Conservation (phyloP, 2,329 filamentous ascomycete genomes). For the Cladosporium sp. region DNA sequence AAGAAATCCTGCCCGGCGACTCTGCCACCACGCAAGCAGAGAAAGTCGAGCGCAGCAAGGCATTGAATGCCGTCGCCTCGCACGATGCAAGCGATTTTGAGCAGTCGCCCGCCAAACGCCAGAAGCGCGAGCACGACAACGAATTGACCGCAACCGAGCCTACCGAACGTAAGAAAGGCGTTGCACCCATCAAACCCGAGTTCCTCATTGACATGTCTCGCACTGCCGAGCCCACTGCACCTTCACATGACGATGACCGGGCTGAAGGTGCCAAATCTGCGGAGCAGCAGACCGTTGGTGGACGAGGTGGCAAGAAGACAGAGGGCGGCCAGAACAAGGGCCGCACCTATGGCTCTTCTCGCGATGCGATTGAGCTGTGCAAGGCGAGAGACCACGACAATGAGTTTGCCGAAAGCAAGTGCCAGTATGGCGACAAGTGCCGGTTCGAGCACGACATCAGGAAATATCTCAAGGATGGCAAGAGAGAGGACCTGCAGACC, state of each 20-base stretch:
- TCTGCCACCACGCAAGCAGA: constrained; percentile 38
- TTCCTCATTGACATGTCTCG: constrained; percentile 39
- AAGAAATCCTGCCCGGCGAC: constrained; percentile 32
- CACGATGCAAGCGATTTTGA: constrained; percentile 26
- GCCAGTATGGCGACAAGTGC: constrained; percentile 76
- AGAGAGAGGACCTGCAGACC: constrained; percentile 72
- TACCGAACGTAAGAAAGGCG: constrained; percentile 45
- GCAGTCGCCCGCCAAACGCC: constrained; percentile 34
- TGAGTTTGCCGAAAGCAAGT: constrained; percentile 76
- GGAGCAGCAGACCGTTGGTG: constrained; percentile 27
- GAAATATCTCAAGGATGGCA: constrained; percentile 77
- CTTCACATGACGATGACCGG: constrained; percentile 32
- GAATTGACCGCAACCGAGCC: constrained; percentile 27
- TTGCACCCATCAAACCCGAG: constrained; percentile 71
- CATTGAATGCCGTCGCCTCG: constrained; percentile 14
- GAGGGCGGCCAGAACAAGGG: constrained; percentile 76
- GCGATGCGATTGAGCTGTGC: constrained; percentile 74
- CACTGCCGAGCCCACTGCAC: constrained; percentile 13
- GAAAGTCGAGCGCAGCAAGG: constrained; percentile 35
- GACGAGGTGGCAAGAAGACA: constrained; percentile 45
- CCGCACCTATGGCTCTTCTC: constrained; percentile 74
- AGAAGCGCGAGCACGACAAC: constrained; percentile 34
- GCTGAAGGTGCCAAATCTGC: constrained; percentile 39
- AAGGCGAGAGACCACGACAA: constrained; percentile 64
- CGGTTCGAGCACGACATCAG: constrained; percentile 79